These are phyloP conservation scores for Basipetospora sp. DNA, from an alignment of 2,329 filamentous ascomycete genomes.

Conservation along the genomic window DNA sequence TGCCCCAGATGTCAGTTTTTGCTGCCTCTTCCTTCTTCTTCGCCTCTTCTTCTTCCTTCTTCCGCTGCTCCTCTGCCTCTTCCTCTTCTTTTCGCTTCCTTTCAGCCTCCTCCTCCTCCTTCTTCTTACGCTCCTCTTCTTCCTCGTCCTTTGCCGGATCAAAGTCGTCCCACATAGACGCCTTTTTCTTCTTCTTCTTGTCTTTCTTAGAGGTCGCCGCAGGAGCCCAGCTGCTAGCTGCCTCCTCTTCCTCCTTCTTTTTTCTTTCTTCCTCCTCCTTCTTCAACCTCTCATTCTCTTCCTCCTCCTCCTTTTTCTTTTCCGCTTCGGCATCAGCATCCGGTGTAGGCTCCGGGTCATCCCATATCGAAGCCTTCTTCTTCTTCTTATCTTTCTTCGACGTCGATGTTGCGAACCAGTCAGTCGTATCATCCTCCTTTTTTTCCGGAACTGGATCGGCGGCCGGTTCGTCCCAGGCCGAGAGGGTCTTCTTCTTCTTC, in stretches of 20 bases:
- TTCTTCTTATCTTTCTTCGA: constrained; percentile 25
- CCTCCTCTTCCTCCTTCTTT: constrained; percentile 7
- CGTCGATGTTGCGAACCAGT: not conserved
- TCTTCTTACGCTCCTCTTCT: constrained; percentile 8
- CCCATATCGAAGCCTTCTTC: constrained; percentile 16
- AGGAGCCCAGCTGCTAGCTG: constrained; percentile 10
- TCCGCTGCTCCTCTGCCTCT: constrained; percentile 7
- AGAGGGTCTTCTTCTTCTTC: constrained; percentile 19
- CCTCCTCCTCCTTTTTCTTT: not conserved
- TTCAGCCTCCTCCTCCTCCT: constrained; percentile 4
- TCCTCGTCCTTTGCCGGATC: constrained; percentile 1
- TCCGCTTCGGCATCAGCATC: constrained; percentile 7
- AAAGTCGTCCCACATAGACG: constrained; percentile 4
- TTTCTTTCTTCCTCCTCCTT: too few relatives aligned
- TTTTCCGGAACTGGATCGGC: constrained; percentile 7
- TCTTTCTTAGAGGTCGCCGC: constrained; percentile 13
- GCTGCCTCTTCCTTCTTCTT: constrained; percentile 6
- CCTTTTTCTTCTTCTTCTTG: constrained; percentile 21
- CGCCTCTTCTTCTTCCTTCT: constrained; percentile 7
- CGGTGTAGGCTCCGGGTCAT: constrained; percentile 13
- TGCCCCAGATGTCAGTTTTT: constrained; percentile 15
- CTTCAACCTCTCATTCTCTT: too few relatives aligned
- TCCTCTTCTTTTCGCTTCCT: constrained; percentile 1
- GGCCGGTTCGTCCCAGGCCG: constrained; percentile 10
- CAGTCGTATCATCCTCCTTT: constrained; percentile 8